Percentiles rank a stretch among this genome's conserved stretches.
phyloP scores from a whole-genome alignment of 768 basidiomycete genomes.

The Mycena floridula region DNA sequence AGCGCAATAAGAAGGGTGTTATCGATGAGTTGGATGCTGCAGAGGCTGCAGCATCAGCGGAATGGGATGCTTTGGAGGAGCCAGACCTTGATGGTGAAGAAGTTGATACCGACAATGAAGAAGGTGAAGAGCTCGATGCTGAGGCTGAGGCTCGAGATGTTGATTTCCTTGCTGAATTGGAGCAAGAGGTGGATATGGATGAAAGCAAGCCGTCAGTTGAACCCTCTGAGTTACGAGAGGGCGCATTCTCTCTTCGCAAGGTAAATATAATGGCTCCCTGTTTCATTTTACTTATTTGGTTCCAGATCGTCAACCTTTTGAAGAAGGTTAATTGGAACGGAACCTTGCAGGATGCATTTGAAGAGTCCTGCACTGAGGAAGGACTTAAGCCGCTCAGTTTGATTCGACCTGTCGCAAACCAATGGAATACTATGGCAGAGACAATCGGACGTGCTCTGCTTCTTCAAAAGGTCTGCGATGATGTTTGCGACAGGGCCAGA shows the following conservation, averaged over 20 bases:
- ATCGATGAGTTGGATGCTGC: not conserved
- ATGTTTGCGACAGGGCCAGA: not conserved
- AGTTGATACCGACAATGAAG: not conserved
- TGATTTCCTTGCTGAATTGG: not conserved
- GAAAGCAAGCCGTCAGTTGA: not conserved
- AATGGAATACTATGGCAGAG: not conserved
- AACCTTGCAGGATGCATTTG: not conserved
- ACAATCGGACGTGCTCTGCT: not conserved
- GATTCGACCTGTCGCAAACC: not conserved
- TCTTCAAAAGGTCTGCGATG: not conserved
- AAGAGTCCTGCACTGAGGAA: not conserved
- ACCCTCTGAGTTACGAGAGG: not conserved
- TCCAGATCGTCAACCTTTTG: constrained; percentile 3
- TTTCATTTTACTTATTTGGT: not conserved
- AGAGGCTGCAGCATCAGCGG: not conserved
- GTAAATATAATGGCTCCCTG: not conserved
- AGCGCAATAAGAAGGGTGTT: not conserved
- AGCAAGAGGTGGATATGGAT: not conserved
- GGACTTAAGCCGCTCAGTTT: not conserved
- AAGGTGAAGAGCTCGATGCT: not conserved
- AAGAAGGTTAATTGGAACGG: constrained; percentile 3
- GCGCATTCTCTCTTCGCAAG: constrained; percentile 2
- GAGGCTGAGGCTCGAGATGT: not conserved
- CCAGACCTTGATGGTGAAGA: no score
- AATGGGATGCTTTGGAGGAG: not conserved